phyloP scores from a whole-genome alignment of 495 filamentous ascomycete genomes.

The Penicillium cosmopolitanum region DNA sequence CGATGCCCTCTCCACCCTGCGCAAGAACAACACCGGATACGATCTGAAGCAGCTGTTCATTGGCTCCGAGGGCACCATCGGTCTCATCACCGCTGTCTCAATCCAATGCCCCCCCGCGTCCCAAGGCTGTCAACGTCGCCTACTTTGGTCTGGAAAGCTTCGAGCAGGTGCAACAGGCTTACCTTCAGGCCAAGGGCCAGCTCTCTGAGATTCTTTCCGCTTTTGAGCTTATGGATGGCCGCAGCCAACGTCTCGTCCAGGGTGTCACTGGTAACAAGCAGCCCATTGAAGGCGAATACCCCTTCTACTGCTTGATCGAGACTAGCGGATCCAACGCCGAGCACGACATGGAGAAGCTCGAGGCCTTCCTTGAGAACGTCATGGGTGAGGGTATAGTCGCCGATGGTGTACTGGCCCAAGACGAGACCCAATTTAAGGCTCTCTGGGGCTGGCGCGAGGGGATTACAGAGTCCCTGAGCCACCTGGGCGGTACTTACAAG shows the following conservation, averaged over 20 bases:
- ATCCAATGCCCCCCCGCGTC: slow-evolving; percentile 84
- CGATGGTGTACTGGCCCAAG: slow-evolving; percentile 88
- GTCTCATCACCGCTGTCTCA: slow-evolving; percentile 87
- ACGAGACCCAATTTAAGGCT: slow-evolving; percentile 83
- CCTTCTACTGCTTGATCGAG: slow-evolving; percentile 96
- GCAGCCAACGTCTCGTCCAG: slow-evolving; percentile 74
- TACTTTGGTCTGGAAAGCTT: slow-evolving; percentile 86
- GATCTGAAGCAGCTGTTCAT: slow-evolving; percentile 98
- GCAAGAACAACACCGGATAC: slow-evolving; percentile 99
- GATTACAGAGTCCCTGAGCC: slow-evolving; percentile 82
- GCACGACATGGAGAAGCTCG: slow-evolving; percentile 87
- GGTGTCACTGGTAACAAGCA: slow-evolving; percentile 73
- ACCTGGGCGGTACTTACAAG: slow-evolving; percentile 96
- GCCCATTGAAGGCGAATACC: slow-evolving; percentile 79
- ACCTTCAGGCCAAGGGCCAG: slow-evolving; percentile 82
- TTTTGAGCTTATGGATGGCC: slow-evolving; percentile 94
- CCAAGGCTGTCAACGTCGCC: slow-evolving; percentile 84
- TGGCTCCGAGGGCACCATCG: slow-evolving; percentile 91
- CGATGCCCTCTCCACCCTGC: slow-evolving; percentile 79
- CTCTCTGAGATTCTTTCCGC: slow-evolving; percentile 94
- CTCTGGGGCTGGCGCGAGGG: slow-evolving; percentile 95
- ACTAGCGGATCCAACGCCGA: slow-evolving; percentile 93
- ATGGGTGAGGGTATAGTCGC: slow-evolving; percentile 81
- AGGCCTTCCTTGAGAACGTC: slow-evolving; percentile 84
- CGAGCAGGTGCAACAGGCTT: slow-evolving; percentile 82